These are phyloP conservation scores for Ustilago bromivora DNA, from an alignment of 1,284 basidiomycete genomes.

Conservation along the genomic window DNA sequence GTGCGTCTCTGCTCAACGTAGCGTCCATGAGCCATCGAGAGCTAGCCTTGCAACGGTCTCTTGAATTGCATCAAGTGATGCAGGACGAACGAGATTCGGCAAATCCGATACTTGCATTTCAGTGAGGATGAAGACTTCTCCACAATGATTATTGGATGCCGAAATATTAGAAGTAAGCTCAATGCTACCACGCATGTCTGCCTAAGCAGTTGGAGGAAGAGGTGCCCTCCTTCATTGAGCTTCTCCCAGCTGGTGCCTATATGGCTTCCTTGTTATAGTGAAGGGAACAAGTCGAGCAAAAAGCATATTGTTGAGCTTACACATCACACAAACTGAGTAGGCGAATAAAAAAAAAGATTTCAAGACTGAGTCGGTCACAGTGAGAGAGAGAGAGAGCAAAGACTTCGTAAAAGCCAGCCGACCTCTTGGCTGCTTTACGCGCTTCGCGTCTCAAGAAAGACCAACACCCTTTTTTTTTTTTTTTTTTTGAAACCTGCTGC, in stretches of 20 bases:
- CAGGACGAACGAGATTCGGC: neutral
- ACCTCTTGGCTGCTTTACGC: constrained; percentile 20
- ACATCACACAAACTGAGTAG: neutral
- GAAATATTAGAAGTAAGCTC: too few species aligned
- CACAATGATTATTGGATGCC: neutral
- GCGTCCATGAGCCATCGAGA: neutral
- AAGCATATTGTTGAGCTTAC: neutral
- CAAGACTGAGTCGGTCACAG: constrained; percentile 15
- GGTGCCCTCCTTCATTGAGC: too few species aligned
- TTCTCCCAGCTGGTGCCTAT: too few species aligned
- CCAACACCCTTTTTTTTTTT: constrained; percentile 21
- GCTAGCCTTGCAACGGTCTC: neutral
- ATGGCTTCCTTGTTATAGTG: too few species aligned
- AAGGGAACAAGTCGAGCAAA: neutral
- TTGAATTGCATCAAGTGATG: neutral
- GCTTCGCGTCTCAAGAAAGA: constrained; percentile 27
- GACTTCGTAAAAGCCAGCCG: constrained; percentile 19
- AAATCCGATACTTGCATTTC: neutral
- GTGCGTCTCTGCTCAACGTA: neutral
- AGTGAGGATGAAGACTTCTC: neutral
- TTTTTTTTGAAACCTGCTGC: constrained; percentile 7
- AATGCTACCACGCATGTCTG: too few species aligned
- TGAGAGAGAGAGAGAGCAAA: neutral
- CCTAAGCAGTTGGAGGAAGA: too few species aligned
- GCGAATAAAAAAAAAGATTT: neutral